Percentiles rank a stretch among this genome's conserved stretches.
Conservation (phyloP, 495 filamentous ascomycete species). For the Penicillium desertorum region DNA sequence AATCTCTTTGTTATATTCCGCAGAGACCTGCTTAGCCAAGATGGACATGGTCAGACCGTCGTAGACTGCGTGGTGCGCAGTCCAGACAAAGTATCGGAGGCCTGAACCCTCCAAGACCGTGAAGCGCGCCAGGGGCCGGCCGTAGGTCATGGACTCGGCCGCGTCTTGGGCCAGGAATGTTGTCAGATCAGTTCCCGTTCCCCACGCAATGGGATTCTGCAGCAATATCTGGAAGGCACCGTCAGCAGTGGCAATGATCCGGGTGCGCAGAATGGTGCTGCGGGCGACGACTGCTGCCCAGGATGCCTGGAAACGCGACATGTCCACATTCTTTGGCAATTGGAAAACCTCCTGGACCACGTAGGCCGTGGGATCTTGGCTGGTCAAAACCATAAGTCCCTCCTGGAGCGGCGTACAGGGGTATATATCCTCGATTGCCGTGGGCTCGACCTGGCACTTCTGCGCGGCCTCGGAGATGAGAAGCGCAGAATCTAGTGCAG, state of each 20-base stretch:
- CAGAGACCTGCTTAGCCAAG: constrained; percentile 45
- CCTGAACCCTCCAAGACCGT: not conserved
- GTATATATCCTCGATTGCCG: constrained; percentile 51
- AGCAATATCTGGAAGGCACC: constrained; percentile 6
- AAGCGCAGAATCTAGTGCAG: constrained; percentile 1
- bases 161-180: too few relatives aligned
- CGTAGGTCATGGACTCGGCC: not conserved
- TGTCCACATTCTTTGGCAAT: constrained; percentile 23
- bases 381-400: constrained; percentile 53
- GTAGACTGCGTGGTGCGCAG: constrained; percentile 62
- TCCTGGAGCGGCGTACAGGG: constrained; percentile 35
- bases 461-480: not conserved
- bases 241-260: constrained; percentile 30
- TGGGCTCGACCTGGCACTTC: not conserved
- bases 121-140: not conserved
- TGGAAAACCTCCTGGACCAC: constrained; percentile 40
- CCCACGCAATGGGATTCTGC: not conserved
- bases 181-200: too few relatives aligned
- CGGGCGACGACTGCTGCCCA: constrained; percentile 37
- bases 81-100: constrained; percentile 30
- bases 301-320: not conserved
- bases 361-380: constrained; percentile 50
- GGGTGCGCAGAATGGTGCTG: constrained; percentile 39
- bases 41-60: constrained; percentile 55
- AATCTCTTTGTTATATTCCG: constrained; percentile 30